Percentiles rank a stretch among this genome's conserved stretches.
Evolutionary conservation across 129 eudicot genomes (phyloP).

Genomic region (Flaveria robusta): DNA sequence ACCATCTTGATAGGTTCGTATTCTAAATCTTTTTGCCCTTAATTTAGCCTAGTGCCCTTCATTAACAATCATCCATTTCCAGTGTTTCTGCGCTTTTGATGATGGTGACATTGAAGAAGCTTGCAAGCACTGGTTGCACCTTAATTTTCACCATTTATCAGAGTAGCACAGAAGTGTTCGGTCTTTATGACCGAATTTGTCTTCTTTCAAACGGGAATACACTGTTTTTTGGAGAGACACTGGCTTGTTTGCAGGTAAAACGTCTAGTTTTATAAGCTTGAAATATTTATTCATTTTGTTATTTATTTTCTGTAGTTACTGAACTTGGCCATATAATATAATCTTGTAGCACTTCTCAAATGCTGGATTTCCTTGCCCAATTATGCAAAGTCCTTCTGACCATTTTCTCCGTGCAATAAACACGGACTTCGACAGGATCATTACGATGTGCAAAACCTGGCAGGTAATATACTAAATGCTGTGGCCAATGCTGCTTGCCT

Average conservation of each 20-base stretch:
- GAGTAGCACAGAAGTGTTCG: conserved; percentile 97
- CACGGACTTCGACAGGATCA: conserved; percentile 87
- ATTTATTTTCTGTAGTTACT: background rate
- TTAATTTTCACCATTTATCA: conserved; percentile 79
- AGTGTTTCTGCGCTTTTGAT: conserved; percentile 93
- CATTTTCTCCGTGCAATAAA: conserved; percentile 94
- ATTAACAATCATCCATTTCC: conserved; percentile 12
- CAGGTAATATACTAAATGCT: conserved; percentile 49
- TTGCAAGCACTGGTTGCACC: conserved; percentile 86
- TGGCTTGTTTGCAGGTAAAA: conserved; percentile 94
- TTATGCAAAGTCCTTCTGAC: conserved; percentile 98
- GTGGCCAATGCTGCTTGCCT: background rate
- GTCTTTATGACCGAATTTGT: conserved; percentile 87
- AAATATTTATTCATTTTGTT: background rate
- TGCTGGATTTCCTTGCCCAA: conserved; percentile 99
- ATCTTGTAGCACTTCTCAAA: conserved; percentile 82
- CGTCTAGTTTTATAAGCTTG: background rate
- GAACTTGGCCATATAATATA: background rate
- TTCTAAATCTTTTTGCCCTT: background rate
- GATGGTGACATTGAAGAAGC: conserved; percentile 96
- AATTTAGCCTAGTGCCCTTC: background rate
- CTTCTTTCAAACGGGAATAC: conserved; percentile 95
- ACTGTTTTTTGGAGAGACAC: conserved; percentile 87
- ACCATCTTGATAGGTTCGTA: conserved; percentile 79
- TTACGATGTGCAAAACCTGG: conserved; percentile 90